These are phyloP conservation scores for Albugo candida DNA, from an alignment of 352 stramenopile species.

Conservation along the genomic window DNA sequence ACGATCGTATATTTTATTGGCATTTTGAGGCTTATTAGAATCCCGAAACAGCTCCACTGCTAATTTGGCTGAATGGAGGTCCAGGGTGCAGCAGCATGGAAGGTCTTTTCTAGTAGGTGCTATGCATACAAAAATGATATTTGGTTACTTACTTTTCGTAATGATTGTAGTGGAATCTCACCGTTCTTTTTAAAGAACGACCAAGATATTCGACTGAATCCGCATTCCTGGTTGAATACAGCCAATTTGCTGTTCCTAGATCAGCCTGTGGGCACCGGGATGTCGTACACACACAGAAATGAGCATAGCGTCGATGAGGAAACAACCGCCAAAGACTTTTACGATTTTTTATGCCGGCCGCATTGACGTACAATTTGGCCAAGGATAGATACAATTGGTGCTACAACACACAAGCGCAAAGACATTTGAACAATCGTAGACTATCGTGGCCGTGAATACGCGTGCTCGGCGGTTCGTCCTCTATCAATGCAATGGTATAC, in stretches of 20 bases:
- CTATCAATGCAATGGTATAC: conserved; percentile 84
- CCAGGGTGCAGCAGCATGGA: conserved; percentile 70
- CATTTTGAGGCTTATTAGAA: conserved; percentile 32
- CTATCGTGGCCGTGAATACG: conserved; percentile 72
- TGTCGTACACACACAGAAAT: conserved; percentile 43
- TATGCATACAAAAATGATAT: background rate
- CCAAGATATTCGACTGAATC: conserved; percentile 30
- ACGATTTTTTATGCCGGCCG: conserved; percentile 86
- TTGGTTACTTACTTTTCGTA: background rate
- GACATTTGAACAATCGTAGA: conserved; percentile 50
- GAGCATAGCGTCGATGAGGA: conserved; percentile 26
- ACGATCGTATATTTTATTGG: conserved; percentile 67
- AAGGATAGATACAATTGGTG: conserved; percentile 78
- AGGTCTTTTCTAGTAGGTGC: conserved; percentile 41
- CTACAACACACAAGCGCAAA: conserved; percentile 75
- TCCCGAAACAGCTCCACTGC: conserved; percentile 27
- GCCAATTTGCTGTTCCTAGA: conserved; percentile 75
- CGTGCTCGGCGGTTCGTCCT: conserved; percentile 77
- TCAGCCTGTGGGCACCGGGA: conserved; percentile 59
- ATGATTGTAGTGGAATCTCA: conserved; percentile 23
- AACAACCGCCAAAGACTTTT: conserved; percentile 67
- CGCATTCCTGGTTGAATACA: conserved; percentile 49
- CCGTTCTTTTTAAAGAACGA: conserved; percentile 39
- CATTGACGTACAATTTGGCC: conserved; percentile 66
- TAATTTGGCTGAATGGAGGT: conserved; percentile 66